Conservation (phyloP, 1,139 yeast species). For the Oligophagozyma castellii region DNA sequence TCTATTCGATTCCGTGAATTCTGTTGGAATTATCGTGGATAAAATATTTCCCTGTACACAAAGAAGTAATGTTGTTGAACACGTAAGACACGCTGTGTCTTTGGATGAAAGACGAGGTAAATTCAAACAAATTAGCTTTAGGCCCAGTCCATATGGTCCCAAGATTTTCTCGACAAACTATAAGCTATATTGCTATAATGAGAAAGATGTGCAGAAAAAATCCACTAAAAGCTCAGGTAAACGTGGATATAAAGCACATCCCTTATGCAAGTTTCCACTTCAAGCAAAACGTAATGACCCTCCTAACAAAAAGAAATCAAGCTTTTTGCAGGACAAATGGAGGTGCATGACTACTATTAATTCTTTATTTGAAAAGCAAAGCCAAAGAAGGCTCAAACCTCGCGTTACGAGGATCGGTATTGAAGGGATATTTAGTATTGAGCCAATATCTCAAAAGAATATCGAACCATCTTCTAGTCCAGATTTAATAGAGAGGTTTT, state of each 20-base stretch:
- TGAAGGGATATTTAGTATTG: constrained; percentile 2
- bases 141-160: constrained; percentile 30
- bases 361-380: not conserved
- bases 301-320: not conserved
- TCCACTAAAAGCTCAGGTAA: not conserved
- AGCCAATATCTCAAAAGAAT: constrained; percentile 2
- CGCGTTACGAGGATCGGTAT: constrained; percentile 1
- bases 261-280: not conserved
- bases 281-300: not conserved
- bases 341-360: not conserved
- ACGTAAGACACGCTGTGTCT: constrained; percentile 52
- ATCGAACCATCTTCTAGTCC: constrained; percentile 6
- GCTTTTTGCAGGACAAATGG: not conserved
- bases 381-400: not conserved
- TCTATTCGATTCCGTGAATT: constrained; percentile 52
- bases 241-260: not conserved
- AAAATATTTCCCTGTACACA: constrained; percentile 44
- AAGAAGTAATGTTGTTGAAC: constrained; percentile 36
- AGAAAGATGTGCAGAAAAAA: not conserved
- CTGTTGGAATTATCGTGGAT: constrained; percentile 46
- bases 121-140: constrained; percentile 42
- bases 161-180: constrained; percentile 21
- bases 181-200: constrained; percentile 5
- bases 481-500: constrained; percentile 44
- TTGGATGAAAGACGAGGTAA: constrained; percentile 52